These are phyloP conservation scores for Pythium dissimile DNA, from an alignment of 352 stramenopile species.

Conservation along the genomic window DNA sequence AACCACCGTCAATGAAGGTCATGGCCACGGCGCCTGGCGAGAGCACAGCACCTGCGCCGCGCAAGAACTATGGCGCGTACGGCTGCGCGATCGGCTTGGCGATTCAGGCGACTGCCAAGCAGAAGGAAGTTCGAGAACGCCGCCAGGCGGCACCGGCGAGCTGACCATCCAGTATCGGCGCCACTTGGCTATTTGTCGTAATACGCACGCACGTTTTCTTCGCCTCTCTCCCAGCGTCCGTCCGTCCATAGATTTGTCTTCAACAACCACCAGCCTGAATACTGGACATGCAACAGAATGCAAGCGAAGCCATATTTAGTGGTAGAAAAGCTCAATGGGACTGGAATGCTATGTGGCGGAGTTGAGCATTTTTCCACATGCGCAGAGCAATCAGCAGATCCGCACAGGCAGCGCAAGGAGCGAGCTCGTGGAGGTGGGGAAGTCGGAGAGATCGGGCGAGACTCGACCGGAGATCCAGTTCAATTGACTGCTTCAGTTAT, in stretches of 20 bases:
- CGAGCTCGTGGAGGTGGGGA: not conserved
- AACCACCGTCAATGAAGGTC: conserved; percentile 7
- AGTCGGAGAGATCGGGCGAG: not conserved
- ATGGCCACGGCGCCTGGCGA: not conserved
- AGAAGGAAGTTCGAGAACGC: conserved; percentile 1
- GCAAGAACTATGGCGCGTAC: conserved; percentile 23
- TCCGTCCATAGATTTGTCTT: too few relatives aligned
- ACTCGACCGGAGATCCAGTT: not conserved
- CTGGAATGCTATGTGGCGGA: too few relatives aligned
- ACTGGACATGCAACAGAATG: too few relatives aligned
- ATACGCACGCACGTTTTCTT: too few relatives aligned
- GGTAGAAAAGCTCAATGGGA: too few relatives aligned
- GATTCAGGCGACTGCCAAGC: conserved; percentile 16
- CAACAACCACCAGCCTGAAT: too few relatives aligned
- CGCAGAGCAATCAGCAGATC: too few relatives aligned
- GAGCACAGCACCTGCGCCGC: not conserved
- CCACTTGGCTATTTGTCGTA: too few relatives aligned
- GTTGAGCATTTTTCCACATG: too few relatives aligned
- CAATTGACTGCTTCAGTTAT: not conserved
- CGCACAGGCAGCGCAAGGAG: too few relatives aligned
- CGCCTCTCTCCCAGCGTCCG: not conserved
- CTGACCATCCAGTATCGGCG: not conserved
- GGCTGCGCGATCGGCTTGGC: conserved; percentile 14
- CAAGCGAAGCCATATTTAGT: too few relatives aligned
- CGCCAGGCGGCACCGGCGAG: not conserved